A percentile compares a stretch with the other conserved stretches of the same genome.
These are phyloP conservation scores for Penicillium janthinellum DNA, from an alignment of 2,329 filamentous ascomycete species.

Conservation along the genomic window DNA sequence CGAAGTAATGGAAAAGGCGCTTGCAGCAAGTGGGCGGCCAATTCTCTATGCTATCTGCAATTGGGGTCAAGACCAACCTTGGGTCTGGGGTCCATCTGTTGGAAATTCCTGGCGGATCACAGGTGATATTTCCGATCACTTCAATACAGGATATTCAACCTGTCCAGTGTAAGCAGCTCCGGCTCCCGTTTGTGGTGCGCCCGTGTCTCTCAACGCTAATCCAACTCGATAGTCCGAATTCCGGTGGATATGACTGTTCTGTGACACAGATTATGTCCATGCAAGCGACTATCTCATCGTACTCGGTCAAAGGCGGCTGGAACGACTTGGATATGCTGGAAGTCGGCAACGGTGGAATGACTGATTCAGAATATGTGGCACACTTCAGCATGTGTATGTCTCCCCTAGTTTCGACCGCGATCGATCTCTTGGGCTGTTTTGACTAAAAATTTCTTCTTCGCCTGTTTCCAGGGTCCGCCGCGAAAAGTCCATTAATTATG, in stretches of 20 bases:
- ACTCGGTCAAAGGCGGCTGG: conserved; percentile 30
- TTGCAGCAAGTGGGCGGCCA: conserved; percentile 43
- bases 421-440: background rate
- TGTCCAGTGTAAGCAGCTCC: background rate
- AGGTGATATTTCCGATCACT: conserved; percentile 28
- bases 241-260: conserved; percentile 25
- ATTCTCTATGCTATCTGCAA: conserved; percentile 54
- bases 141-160: conserved; percentile 8
- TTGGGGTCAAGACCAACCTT: conserved; percentile 52
- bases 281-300: background rate
- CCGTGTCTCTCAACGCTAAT: background rate
- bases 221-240: background rate
- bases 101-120: conserved; percentile 32
- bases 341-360: conserved; percentile 50
- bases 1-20: conserved; percentile 50
- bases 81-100: conserved; percentile 46
- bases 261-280: conserved; percentile 12
- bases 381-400: background rate
- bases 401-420: background rate
- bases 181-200: background rate
- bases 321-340: conserved; percentile 50
- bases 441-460: background rate
- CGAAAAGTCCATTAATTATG: background rate
- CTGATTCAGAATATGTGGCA: conserved; percentile 9
- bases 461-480: background rate